Base-by-base conservation (phyloP, 441 rosid species). In the Gossypium davidsonii region DNA sequence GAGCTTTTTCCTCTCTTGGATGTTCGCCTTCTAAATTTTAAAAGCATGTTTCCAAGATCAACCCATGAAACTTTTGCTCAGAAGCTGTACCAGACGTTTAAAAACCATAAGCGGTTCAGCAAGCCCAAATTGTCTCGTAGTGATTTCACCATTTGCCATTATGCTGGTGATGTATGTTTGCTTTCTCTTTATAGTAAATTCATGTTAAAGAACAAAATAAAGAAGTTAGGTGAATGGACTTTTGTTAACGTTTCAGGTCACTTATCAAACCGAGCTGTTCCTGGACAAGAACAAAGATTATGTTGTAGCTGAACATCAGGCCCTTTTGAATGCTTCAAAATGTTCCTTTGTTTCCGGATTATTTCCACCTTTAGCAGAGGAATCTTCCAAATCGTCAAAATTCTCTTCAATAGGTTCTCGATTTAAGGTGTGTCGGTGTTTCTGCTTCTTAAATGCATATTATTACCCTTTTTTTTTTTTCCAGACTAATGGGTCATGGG, bases 201-300 rank as follows among this genome's bases (percentile, higher is more conserved):
- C 51, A 18, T 73, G 62, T 68, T 51, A 17, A 71, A 28, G 76
- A 75, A 79, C 23, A 9, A 42, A 48, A 67, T 65, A 58, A 56
- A 44, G 71, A 55, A 71, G 34, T 31, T 11, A 39, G 73, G 26
- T 51, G 37, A 63, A 18, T 66, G 51, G 31, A 28, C 26, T 76
- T 70, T 17, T 23, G 23, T 65, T 62, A 28, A 17, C 66, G 68
- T 60, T 71, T 67, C 90, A 96, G 98, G 99, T 93, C 79, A 93
- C 98, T 62, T 96, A 96, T 82, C 98, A 96, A 85, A 96, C 98
- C 14, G 97, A 96, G 70, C 81, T 86, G 78, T 96, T 96, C 79
- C 79, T 96, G 86, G 99, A 96, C 86, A 96, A 96, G 88, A 96
- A 93, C 89, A 94, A 94, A 79, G 99, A 96, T 74, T 96, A 96